Conservation (phyloP, 1,139 yeast genomes). For the Hansenula sp. region DNA sequence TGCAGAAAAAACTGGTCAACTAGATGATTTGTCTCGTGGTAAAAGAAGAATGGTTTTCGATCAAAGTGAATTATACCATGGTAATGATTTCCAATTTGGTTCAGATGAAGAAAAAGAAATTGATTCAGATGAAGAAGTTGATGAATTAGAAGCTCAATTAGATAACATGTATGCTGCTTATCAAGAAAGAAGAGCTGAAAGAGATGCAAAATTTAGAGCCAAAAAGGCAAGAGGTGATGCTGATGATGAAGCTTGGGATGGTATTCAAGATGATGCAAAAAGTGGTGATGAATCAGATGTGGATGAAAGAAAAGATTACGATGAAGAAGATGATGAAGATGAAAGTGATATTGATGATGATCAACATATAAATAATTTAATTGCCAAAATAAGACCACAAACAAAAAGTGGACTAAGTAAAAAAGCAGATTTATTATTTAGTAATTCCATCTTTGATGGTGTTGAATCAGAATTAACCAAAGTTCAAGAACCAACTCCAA, state of each 20-base stretch:
- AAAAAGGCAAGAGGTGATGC: constrained; percentile 78
- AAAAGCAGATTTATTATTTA: constrained; percentile 74
- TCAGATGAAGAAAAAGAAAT: constrained; percentile 41
- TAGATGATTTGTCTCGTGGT: constrained; percentile 73
- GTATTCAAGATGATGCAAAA: constrained; percentile 49
- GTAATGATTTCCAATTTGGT: constrained; percentile 45
- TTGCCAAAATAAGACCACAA: constrained; percentile 49
- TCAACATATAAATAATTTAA: constrained; percentile 60
- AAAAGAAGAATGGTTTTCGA: constrained; percentile 72
- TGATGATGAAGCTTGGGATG: constrained; percentile 85
- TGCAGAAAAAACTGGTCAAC: constrained; percentile 83
- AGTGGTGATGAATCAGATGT: constrained; percentile 36
- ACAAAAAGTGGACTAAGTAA: constrained; percentile 52
- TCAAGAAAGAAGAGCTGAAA: constrained; percentile 70
- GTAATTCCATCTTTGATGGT: constrained; percentile 70
- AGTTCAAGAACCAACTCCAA: constrained; percentile 10
- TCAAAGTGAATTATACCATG: constrained; percentile 48
- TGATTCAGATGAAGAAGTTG: constrained; percentile 59
- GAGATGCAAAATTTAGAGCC: constrained; percentile 77
- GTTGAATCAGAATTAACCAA: constrained; percentile 40
- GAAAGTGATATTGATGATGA: constrained; percentile 52
- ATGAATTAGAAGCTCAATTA: constrained; percentile 74
- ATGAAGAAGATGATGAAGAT: constrained; percentile 38
- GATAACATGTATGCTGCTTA: constrained; percentile 76
- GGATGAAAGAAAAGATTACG: constrained; percentile 30